Evolutionary conservation across 768 basidiomycete genomes (phyloP).

Genomic region (Hygrocybe coccinea): DNA sequence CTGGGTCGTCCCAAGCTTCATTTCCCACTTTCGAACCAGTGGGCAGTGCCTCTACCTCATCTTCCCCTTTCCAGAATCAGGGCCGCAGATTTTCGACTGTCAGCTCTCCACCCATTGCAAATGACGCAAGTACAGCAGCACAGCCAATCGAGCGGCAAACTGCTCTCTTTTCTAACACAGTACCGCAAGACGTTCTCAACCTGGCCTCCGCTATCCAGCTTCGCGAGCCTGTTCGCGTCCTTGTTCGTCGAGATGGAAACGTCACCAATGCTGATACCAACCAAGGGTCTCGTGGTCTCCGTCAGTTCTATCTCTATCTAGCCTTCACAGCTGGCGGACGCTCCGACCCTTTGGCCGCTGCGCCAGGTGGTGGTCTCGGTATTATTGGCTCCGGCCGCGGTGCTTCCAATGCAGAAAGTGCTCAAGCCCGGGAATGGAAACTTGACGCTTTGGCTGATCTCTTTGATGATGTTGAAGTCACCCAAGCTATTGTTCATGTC

Average conservation of each 20-base stretch:
- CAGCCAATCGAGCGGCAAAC: slow-evolving; percentile 74
- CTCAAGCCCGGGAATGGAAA: slow-evolving; percentile 91
- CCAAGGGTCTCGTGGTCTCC: slow-evolving; percentile 75
- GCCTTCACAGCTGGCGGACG: slow-evolving; percentile 88
- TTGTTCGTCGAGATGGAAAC: slow-evolving; percentile 88
- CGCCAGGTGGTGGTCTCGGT: slow-evolving; percentile 60
- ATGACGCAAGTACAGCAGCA: slow-evolving; percentile 31
- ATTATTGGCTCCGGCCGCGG: slow-evolving; percentile 93
- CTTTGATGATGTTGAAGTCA: slow-evolving; percentile 79
- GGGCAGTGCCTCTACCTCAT: slow-evolving; percentile 25
- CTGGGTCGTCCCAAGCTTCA: slow-evolving; percentile 35
- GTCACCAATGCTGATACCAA: slow-evolving; percentile 60
- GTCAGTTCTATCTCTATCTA: slow-evolving; percentile 95
- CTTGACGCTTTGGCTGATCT: slow-evolving; percentile 86
- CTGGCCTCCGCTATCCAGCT: slow-evolving; percentile 90
- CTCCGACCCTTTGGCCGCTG: slow-evolving; percentile 45
- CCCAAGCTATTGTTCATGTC: slow-evolving; percentile 81
- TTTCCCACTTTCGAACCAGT: slow-evolving; percentile 46
- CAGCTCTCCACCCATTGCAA: slow-evolving; percentile 43
- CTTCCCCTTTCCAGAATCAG: slow-evolving; percentile 36
- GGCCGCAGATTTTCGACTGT: slow-evolving; percentile 60
- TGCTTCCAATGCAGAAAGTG: slow-evolving; percentile 73
- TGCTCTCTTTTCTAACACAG: slow-evolving; percentile 95
- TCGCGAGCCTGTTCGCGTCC: slow-evolving; percentile 94
- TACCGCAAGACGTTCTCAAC: slow-evolving; percentile 95